These are phyloP conservation scores for Psilocybe cubensis DNA, from an alignment of 768 basidiomycete species.

Conservation along the genomic window DNA sequence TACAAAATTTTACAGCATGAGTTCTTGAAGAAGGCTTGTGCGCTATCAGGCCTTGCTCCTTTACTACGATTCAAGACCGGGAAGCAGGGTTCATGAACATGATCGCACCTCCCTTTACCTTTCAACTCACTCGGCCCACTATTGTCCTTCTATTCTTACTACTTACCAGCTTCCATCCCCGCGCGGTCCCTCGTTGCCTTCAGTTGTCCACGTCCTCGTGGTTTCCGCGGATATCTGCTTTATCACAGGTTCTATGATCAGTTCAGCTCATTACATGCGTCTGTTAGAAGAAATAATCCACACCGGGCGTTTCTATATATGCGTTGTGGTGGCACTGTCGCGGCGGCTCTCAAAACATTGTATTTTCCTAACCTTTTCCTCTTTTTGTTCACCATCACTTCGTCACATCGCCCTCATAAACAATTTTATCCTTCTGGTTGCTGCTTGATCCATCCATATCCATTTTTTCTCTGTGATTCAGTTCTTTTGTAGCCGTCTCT, in stretches of 20 bases:
- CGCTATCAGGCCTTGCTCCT: conserved; percentile 80
- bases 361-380: neutral
- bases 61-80: conserved; percentile 76
- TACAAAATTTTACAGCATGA: conserved; percentile 70
- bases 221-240: neutral
- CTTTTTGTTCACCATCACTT: neutral
- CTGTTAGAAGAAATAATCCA: neutral
- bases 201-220: neutral
- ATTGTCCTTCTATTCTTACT: neutral
- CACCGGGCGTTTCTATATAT: no score
- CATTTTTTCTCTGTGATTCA: no score
- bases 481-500: no score
- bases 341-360: neutral
- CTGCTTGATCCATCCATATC: neutral
- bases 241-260: neutral
- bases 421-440: neutral
- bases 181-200: no score
- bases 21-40: conserved; percentile 90
- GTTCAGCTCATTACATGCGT: no score
- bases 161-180: neutral
- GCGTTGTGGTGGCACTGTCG: neutral
- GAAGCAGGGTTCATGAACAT: conserved; percentile 53
- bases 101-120: neutral
- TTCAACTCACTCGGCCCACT: neutral
- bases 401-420: neutral